phyloP scores from a whole-genome alignment of 1,284 basidiomycete species.

The Entoloma clypeatum region DNA sequence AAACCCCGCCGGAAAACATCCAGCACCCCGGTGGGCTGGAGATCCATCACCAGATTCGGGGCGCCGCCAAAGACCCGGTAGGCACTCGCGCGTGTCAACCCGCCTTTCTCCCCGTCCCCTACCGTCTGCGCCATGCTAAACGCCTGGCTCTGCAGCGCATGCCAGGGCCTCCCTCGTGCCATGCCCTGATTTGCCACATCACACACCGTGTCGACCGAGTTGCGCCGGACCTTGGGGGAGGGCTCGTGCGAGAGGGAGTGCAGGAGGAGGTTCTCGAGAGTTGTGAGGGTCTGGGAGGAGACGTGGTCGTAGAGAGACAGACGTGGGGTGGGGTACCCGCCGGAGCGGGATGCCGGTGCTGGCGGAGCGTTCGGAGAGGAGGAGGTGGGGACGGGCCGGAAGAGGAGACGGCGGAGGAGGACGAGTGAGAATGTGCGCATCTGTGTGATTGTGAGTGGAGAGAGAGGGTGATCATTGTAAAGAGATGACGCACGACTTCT shows the following conservation, averaged over 20 bases:
- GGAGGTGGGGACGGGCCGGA: conserved; percentile 42
- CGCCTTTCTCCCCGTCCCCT: conserved; percentile 43
- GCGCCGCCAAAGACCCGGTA: conserved; percentile 66
- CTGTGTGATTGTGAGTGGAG: no score
- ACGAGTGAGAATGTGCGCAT: conserved; percentile 82
- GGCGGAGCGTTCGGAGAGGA: no score
- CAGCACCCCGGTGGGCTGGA: conserved; percentile 64
- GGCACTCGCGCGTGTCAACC: conserved; percentile 47
- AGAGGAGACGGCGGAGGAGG: conserved; percentile 69
- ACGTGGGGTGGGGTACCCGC: conserved; percentile 14
- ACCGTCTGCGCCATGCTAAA: conserved; percentile 60
- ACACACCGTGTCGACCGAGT: conserved; percentile 67
- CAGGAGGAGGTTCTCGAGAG: conserved; percentile 67
- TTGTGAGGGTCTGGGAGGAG: conserved; percentile 56
- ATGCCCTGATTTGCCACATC: conserved; percentile 73
- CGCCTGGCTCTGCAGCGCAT: conserved; percentile 65
- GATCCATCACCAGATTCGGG: conserved; percentile 67
- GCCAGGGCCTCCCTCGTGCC: conserved; percentile 71
- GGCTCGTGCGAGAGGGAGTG: conserved; percentile 63
- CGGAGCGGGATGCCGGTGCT: conserved; percentile 7
- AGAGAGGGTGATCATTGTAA: not conserved
- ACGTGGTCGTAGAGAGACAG: conserved; percentile 69
- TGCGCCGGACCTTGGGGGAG: conserved; percentile 53
- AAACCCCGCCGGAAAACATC: conserved; percentile 60
- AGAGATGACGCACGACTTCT: conserved; percentile 53